Evolutionary conservation across 768 basidiomycete genomes (phyloP), one percentile per base, ranked within the genome.

Genomic region (Leccinum longicurvipes): DNA sequence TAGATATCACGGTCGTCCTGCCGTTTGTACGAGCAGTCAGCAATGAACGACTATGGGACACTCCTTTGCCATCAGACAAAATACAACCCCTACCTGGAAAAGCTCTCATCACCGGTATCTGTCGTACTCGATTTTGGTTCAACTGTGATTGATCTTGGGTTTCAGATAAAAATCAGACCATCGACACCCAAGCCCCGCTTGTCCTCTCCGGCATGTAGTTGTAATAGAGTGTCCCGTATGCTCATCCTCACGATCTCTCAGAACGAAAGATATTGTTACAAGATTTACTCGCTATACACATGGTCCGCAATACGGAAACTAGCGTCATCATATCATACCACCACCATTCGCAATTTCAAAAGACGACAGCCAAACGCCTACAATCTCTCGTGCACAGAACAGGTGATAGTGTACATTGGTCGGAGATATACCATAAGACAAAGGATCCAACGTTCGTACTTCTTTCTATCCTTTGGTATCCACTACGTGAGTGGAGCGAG

Each of bases 401-500:
- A 10, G 67, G 68, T 2, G 63, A 73, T 28, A 73, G 73, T 32
- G 71, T 74, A 6, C 75, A 74, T 47, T 75, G 73, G 73, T 59
- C 56, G 4, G 69, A 74, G 32, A 60, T 74, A 34, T 73, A 73
- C 14, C 36, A 12, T 0, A 62, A 60, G 50, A 67, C 72, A 0
- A 63, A 49, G 45, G 73, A 75, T 47, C 70, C 72, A 1, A 73
- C 72, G 0, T 65, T 74, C 19, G 50, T 73, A 10, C 65, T 73
- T 19, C 65, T 74, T 23, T 72, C 78, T 46, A 67, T 79, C 7
- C 65, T 85, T 23, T 85, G 83, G 84, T 82, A 83, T 54, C 77
- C 81, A 1, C 60, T 84, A 24, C 84, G 85, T 61, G 77, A 82
- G 0, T 85, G 84, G 82, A 84, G 85, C 48, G 81, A 85, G 64